phyloP scores from a whole-genome alignment of 208 protist species.

The Trypanosoma melophagium region DNA sequence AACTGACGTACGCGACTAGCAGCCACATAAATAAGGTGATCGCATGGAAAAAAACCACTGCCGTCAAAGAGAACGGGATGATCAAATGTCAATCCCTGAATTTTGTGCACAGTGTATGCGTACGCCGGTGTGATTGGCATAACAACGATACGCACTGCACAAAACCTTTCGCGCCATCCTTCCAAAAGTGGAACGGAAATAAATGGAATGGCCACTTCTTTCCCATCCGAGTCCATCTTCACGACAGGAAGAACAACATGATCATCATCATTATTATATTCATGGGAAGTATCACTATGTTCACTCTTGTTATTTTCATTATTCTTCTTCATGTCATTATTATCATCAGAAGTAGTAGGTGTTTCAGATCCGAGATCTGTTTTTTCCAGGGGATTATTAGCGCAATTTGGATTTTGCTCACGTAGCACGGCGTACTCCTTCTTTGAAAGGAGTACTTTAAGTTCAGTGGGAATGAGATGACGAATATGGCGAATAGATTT shows the following conservation, averaged over 20 bases:
- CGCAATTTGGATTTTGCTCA: not conserved
- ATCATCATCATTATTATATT: not conserved
- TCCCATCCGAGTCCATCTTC: conserved; percentile 60
- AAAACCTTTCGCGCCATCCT: conserved; percentile 34
- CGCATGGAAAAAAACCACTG: conserved; percentile 68
- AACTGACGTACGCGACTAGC: conserved; percentile 77
- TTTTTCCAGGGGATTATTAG: not conserved
- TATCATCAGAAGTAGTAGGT: not conserved
- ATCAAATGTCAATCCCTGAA: conserved; percentile 83
- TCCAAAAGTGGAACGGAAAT: conserved; percentile 38
- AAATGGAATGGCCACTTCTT: conserved; percentile 77
- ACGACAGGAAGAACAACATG: conserved; percentile 57
- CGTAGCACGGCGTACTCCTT: conserved; percentile 10
- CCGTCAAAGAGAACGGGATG: conserved; percentile 75
- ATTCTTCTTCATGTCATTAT: not conserved
- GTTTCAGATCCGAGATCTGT: conserved; percentile 7
- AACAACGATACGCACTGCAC: conserved; percentile 37
- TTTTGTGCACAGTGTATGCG: conserved; percentile 91
- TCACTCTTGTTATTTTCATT: not conserved
- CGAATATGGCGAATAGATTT: conserved; percentile 26
- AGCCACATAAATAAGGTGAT: conserved; percentile 89
- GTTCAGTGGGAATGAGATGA: conserved; percentile 43
- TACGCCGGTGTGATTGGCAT: conserved; percentile 85
- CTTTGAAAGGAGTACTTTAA: conserved; percentile 16
- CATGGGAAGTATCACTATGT: not conserved